Base-by-base conservation (phyloP, 306 rosid genomes). In the Lathyrus aphaca region DNA sequence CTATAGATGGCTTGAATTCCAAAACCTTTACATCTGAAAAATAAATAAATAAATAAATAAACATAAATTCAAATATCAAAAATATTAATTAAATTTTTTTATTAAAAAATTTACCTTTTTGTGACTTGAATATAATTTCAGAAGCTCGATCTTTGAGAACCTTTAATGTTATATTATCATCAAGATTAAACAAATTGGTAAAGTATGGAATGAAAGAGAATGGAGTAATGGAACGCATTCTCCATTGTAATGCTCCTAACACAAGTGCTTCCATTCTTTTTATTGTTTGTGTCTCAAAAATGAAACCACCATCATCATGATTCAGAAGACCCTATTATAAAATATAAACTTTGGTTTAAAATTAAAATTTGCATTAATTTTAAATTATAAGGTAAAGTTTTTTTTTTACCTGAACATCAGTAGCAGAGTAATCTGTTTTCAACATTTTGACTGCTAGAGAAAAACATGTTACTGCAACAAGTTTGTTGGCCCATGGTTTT, bases 171-270 rank as follows among this genome's bases (percentile, higher is more conserved):
- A 83, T 81, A 78, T 94, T 81, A 78, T 94, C 96, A 64, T 77
- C 66, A 59, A 84, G 86, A 21, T 69, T 63, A 74, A 87, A 82
- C 55, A 86, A 54, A 64, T 85, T 78, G 12, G 67, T 63, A 84
- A 94, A 88, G 69, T 81, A 88, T 2, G 87, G 77, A 19, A 90
- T 23, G 76, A 94, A 94, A 62, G 97, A 90, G 80, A 94, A 90
- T 23, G 98, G 96, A 4, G 98, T 94, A 64, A 90, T 87, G 2
- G 98, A 94, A 35, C 98, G 97, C 97, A 90, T 90, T 74, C 97
- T 40, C 98, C 98, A 94, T 6, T 94, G 78, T 2, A 94, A 81
- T 59, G 88, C 85, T 45, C 97, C 97, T 78, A 94, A 80, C 4
- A 94, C 79, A 43, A 94, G 68, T 7, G 73, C 72, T 48, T 94